Conservation (phyloP, 1,284 basidiomycete species). For the Sanghuangporus baumii region DNA sequence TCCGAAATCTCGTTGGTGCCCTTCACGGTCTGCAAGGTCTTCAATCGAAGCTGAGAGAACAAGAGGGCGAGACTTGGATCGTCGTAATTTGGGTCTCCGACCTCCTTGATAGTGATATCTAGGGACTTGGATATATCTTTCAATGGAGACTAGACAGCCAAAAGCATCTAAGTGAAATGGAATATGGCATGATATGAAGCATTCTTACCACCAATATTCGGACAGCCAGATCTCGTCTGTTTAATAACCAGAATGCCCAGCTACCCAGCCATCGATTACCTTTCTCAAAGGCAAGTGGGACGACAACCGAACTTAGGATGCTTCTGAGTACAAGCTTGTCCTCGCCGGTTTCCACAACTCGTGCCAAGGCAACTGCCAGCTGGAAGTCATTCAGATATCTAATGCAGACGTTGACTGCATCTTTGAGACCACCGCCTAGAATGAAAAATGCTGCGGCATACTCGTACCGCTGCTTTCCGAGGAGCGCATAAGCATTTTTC, state of each 20-base stretch:
- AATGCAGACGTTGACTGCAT: slow-evolving; percentile 89
- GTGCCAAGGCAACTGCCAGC: slow-evolving; percentile 81
- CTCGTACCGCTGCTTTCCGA: slow-evolving; percentile 91
- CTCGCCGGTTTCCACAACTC: slow-evolving; percentile 77
- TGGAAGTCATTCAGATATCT: slow-evolving; percentile 88
- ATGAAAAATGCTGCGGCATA: slow-evolving; percentile 98
- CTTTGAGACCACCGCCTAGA: slow-evolving; percentile 82
- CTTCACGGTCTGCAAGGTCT: slow-evolving; percentile 87
- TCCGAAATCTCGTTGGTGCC: slow-evolving; percentile 88
- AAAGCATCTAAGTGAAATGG: not conserved
- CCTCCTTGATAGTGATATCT: slow-evolving; percentile 49
- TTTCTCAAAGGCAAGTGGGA: slow-evolving; percentile 79
- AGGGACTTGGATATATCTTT: slow-evolving; percentile 59
- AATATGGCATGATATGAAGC: not conserved
- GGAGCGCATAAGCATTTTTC: slow-evolving; percentile 94
- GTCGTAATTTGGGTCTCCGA: slow-evolving; percentile 86
- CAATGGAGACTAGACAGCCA: slow-evolving; percentile 59
- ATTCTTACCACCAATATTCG: slow-evolving; percentile 69
- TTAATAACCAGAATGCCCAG: slow-evolving; percentile 93
- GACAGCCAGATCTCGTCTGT: slow-evolving; percentile 80
- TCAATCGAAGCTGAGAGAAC: slow-evolving; percentile 85
- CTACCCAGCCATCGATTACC: slow-evolving; percentile 95
- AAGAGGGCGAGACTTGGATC: slow-evolving; percentile 87
- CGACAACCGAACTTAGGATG: slow-evolving; percentile 68
- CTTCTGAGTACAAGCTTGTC: slow-evolving; percentile 73